These are phyloP conservation scores for Prinsepia uniflora DNA, from an alignment of 306 rosid species.

Conservation along the genomic window DNA sequence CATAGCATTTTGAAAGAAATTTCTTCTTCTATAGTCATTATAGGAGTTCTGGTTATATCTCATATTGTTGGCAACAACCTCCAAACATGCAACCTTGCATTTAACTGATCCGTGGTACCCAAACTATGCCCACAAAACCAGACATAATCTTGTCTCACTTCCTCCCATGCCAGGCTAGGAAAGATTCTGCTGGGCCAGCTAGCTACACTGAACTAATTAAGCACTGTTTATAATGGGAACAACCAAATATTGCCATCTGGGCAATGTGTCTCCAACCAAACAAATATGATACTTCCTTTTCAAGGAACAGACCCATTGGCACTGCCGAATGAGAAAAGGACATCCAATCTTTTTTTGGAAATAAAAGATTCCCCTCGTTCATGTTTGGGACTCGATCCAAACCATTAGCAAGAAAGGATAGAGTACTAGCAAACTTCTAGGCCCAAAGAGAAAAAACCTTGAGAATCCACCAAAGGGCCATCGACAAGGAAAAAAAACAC, in stretches of 20 bases:
- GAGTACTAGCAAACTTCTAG: not conserved
- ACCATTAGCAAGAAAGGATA: not conserved
- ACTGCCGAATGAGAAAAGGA: not conserved
- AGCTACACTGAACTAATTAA: not conserved
- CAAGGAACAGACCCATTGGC: not conserved
- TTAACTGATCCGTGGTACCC: not conserved
- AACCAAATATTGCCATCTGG: not conserved
- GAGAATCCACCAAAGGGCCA: not conserved
- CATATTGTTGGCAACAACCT: not conserved
- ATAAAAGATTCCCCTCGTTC: not conserved
- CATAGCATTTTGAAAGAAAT: not conserved
- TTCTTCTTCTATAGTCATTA: not conserved
- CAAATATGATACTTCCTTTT: conserved; percentile 1
- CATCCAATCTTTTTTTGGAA: not conserved
- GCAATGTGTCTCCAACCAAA: conserved; percentile 6
- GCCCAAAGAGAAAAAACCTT: not conserved
- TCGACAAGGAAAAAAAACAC: not conserved
- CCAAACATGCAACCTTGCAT: not conserved
- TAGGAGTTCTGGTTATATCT: not conserved
- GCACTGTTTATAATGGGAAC: not conserved
- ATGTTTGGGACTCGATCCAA: not conserved
- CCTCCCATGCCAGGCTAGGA: not conserved
- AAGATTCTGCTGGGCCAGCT: conserved; percentile 3
- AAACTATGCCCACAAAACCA: not conserved
- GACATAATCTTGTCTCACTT: not conserved